phyloP scores from a whole-genome alignment of 176 grass and related monocot genomes.

The Triticum dicoccoides region DNA sequence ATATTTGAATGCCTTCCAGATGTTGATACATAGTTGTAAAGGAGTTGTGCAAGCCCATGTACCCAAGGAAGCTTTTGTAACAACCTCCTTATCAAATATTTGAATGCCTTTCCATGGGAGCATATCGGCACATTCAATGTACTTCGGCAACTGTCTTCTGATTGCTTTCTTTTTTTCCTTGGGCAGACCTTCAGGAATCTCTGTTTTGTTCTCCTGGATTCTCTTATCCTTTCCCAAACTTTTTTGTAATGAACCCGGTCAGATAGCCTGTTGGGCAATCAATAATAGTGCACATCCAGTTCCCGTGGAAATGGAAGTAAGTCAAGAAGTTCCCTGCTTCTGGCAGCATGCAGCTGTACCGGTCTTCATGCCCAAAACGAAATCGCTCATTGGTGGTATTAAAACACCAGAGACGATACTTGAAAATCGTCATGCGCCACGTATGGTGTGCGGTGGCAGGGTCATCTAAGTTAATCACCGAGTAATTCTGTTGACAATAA shows the following conservation, averaged over 20 bases:
- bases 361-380: neutral
- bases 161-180: neutral
- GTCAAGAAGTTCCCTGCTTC: neutral
- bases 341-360: neutral
- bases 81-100: too few species aligned
- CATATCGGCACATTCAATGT: neutral
- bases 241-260: neutral
- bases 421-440: neutral
- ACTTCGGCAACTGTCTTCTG: neutral
- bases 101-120: neutral
- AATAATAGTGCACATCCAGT: neutral
- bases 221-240: neutral
- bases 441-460: neutral
- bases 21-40: neutral
- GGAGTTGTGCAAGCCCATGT: neutral
- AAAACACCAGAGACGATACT: neutral
- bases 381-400: neutral
- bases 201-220: neutral
- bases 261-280: neutral
- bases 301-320: neutral
- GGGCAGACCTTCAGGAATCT: neutral
- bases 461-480: neutral
- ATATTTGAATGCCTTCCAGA: neutral
- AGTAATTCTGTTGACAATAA: neutral
- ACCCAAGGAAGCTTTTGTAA: too few species aligned